phyloP scores from a whole-genome alignment of 108 stramenopile genomes.

The Pseudonitzschia multistriata region DNA sequence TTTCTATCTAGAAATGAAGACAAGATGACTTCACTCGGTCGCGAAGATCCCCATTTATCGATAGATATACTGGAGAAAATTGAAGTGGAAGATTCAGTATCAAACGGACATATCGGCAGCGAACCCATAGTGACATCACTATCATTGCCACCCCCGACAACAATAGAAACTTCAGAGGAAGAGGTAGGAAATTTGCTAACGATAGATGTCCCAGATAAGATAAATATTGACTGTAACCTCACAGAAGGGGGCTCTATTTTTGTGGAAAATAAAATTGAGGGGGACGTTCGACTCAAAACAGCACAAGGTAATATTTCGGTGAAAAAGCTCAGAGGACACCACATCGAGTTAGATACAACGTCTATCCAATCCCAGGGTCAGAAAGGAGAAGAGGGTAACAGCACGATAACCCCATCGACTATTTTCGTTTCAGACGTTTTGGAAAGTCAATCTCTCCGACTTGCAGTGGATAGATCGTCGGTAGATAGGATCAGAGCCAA shows the following conservation, averaged over 20 bases:
- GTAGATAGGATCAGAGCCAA: constrained; percentile 64
- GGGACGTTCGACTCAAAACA: constrained; percentile 58
- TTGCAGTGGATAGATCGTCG: constrained; percentile 28
- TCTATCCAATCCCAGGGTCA: neutral
- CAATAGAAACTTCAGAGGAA: constrained; percentile 11
- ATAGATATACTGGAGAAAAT: constrained; percentile 18
- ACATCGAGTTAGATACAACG: constrained; percentile 41
- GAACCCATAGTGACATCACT: neutral
- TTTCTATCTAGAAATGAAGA: constrained; percentile 24
- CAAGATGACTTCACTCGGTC: constrained; percentile 42
- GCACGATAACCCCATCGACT: constrained; percentile 10
- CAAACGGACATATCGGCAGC: neutral
- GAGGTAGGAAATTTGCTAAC: constrained; percentile 29
- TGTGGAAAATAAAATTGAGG: constrained; percentile 70
- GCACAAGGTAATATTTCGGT: constrained; percentile 54
- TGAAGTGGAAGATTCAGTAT: neutral
- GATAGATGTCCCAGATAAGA: constrained; percentile 72
- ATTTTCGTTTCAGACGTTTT: constrained; percentile 58
- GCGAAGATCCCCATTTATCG: constrained; percentile 39
- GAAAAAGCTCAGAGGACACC: constrained; percentile 66
- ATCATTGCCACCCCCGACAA: neutral
- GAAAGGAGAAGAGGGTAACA: neutral
- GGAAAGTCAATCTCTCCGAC: constrained; percentile 56
- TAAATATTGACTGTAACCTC: constrained; percentile 60
- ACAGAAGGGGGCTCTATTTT: constrained; percentile 46